Conservation (phyloP, 2,329 filamentous ascomycete genomes). For the Pyrenophora graminea region DNA sequence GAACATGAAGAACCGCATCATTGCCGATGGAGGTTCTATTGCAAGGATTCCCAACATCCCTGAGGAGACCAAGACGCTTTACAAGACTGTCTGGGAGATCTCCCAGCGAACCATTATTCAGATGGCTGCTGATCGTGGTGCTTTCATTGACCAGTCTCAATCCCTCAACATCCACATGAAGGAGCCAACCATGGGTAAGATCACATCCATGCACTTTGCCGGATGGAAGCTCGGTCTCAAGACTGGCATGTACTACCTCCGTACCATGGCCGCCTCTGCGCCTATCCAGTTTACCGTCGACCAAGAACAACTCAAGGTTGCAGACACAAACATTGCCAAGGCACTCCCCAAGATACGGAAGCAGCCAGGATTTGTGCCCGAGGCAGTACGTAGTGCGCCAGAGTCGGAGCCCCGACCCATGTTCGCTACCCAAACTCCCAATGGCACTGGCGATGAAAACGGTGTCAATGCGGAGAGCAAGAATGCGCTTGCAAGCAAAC, state of each 20-base stretch:
- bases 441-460: constrained; percentile 51
- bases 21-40: constrained; percentile 91
- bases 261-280: constrained; percentile 93
- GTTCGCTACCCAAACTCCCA: constrained; percentile 62
- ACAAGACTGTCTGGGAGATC: constrained; percentile 99
- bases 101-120: constrained; percentile 93
- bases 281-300: constrained; percentile 99
- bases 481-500: constrained; percentile 62
- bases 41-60: constrained; percentile 98
- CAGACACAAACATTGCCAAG: constrained; percentile 76
- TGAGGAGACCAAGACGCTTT: constrained; percentile 90
- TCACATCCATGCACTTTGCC: constrained; percentile 98
- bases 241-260: constrained; percentile 99
- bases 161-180: constrained; percentile 99
- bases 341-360: constrained; percentile 70
- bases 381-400: constrained; percentile 16
- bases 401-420: constrained; percentile 69
- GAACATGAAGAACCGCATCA: constrained; percentile 99
- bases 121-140: constrained; percentile 97
- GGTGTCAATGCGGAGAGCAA: constrained; percentile 64
- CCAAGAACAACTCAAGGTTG: constrained; percentile 88
- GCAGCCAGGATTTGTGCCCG: constrained; percentile 31
- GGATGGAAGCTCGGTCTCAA: constrained; percentile 99
- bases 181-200: constrained; percentile 99
- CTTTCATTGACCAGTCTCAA: constrained; percentile 98